Conservation (phyloP, 192 early-diverging fungal genomes). For the Phycomyces nitens region DNA sequence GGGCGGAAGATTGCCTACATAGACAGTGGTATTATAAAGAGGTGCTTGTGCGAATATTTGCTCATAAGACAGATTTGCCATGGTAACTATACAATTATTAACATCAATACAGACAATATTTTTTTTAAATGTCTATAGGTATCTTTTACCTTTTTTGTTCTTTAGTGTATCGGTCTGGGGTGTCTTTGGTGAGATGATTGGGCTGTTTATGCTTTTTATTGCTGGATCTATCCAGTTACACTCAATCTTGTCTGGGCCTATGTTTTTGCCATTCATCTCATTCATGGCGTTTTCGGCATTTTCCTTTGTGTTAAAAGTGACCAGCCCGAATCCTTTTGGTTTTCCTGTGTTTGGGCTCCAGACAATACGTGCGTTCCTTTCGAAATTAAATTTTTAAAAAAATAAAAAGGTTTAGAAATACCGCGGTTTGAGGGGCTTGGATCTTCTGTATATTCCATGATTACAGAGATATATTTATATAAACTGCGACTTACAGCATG, state of each 20-base stretch:
- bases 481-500: conserved; percentile 38
- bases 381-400: conserved; percentile 11
- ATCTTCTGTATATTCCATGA: not conserved
- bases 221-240: conserved; percentile 90
- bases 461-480: not conserved
- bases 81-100: conserved; percentile 6
- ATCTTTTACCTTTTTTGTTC: not conserved
- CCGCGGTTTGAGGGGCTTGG: no score
- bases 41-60: conserved; percentile 71
- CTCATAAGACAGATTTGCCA: conserved; percentile 57
- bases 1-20: conserved; percentile 81
- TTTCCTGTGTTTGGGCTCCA: conserved; percentile 81
- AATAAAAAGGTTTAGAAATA: not conserved
- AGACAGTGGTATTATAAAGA: conserved; percentile 83
- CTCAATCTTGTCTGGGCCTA: conserved; percentile 78
- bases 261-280: conserved; percentile 80
- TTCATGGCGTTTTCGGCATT: conserved; percentile 81
- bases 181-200: no score
- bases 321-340: conserved; percentile 83
- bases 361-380: conserved; percentile 76
- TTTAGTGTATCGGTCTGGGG: no score
- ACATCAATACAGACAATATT: not conserved
- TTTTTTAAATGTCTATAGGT: not conserved
- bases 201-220: not conserved
- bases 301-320: conserved; percentile 74